Base-by-base conservation (phyloP, 805 yeast genomes). In the Wickerhamomyces subpelliculosus region DNA sequence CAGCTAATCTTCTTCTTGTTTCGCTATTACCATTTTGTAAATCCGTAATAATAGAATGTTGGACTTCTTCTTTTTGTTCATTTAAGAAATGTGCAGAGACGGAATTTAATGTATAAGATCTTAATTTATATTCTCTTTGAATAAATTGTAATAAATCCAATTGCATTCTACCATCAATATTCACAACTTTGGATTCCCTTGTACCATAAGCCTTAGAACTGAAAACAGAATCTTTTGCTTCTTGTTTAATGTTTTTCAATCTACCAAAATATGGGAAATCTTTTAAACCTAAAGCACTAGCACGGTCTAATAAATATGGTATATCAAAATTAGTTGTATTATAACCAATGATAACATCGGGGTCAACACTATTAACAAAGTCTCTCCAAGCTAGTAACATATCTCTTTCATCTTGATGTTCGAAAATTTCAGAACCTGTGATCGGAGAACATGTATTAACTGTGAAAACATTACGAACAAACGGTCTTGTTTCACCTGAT, bases 51-150 rank as follows among this genome's bases (percentile, higher is more conserved):
- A 90, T 90, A 4, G 97, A 86, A 58, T 90, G 96, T 44, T 89
- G 97, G 10, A 93, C 99, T 56, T 93, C 99, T 64, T 93, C 99
- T 54, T 93, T 93, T 52, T 93, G 98, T 54, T 94, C 98, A 21
- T 85, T 86, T 49, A 93, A 59, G 54, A 94, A 93, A 52, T 87
- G 87, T 0, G 97, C 94, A 5, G 96, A 85, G 0, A 93, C 99
- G 0, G 97, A 84, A 61, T 93, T 93, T 60, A 93, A 69, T 0
- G 98, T 89, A 62, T 93, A 93, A 3, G 96, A 84, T 60, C 99
- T 76, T 51, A 93, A 69, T 58, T 93, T 94, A 62, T 87, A 88
- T 57, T 93, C 99, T 58, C 98, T 78, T 59, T 89, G 96, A 45
- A 87, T 76, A 55, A 88, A 89, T 51, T 90, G 97, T 28, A 93